Base-by-base conservation (phyloP, 116 monocot species). In the Dioscorea cayenensis region DNA sequence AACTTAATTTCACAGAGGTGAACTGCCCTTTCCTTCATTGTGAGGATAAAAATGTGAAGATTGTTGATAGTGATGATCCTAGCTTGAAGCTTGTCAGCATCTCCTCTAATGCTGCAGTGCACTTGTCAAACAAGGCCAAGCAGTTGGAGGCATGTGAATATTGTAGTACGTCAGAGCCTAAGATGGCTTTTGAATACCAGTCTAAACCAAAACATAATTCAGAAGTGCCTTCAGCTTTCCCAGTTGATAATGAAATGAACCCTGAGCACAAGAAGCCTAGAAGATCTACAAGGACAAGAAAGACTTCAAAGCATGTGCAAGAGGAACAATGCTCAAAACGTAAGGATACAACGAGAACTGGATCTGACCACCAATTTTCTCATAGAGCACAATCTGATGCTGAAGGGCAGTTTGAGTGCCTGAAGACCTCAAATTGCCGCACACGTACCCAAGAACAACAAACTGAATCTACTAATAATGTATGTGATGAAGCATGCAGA, bases 1-100 rank as follows among this genome's bases (percentile, higher is more conserved):
- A 86, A 64, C 64, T 96, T 52, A 76, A 78, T 73, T 4, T 32
- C 49, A 23, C 51, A 63, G 81, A 82, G 13, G 14, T 82, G 55
- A 69, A 70, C 32, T 62, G 17, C 66, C 22, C 55, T 58, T 7
- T 21, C 62, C 64, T 17, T 28, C 10, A 63, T 49, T 79, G 10
- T 65, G 64, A 58, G 50, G 65, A 76, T 23, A 7, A 48, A 61
- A 32, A 75, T 36, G 28, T 49, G 67, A 17, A n/a, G 22, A 20
- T 60, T 6, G 28, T 66, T 2, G 67, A 28, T 49, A 68, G 17
- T 59, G 59, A 59, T 59, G 59, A 20, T 17, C 59, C 59, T 19
- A 59, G 4, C 59, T 59, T 59, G 59, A 21, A n/a, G 17, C 59
- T 16, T 21, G 17, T 17, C 13, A 17, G 59, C 16, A 10, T 43